phyloP scores from a whole-genome alignment of 331 rosid genomes.

The Telfairia occidentalis region DNA sequence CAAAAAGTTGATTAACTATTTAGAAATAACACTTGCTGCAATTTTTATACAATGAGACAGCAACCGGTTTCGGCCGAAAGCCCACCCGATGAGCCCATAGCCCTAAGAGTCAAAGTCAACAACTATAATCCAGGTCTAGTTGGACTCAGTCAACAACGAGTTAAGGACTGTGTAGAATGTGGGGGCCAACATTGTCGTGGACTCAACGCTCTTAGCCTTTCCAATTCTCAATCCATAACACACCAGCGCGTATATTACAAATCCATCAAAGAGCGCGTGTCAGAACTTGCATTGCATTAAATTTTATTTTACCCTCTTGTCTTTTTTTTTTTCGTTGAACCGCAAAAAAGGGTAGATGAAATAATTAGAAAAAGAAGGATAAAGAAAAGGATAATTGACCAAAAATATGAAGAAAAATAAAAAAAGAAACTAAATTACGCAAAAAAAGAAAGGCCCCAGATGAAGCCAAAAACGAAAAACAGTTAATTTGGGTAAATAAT shows the following conservation, averaged over 20 bases:
- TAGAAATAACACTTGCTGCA: too few species aligned
- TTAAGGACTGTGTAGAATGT: not conserved
- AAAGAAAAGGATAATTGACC: not conserved
- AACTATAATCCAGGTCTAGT: not conserved
- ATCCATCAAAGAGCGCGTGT: not conserved
- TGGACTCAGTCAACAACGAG: not conserved
- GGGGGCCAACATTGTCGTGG: not conserved
- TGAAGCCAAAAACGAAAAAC: not conserved
- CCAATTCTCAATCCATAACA: not conserved
- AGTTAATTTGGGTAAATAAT: not conserved
- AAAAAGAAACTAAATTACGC: not conserved
- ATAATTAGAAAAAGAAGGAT: not conserved
- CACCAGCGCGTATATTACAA: not conserved
- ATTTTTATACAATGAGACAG: too few species aligned
- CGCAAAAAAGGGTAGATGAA: not conserved
- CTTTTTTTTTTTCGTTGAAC: not conserved
- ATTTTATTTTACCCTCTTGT: not conserved
- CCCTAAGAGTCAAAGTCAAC: not conserved
- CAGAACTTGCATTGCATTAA: too few species aligned
- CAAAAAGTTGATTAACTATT: too few species aligned
- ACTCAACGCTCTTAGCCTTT: not conserved
- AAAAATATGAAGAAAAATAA: not conserved
- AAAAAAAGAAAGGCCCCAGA: not conserved
- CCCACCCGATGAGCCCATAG: not conserved
- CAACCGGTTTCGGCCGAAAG: not conserved